phyloP scores from a whole-genome alignment of 495 filamentous ascomycete species.

The Margaritispora aquatica region DNA sequence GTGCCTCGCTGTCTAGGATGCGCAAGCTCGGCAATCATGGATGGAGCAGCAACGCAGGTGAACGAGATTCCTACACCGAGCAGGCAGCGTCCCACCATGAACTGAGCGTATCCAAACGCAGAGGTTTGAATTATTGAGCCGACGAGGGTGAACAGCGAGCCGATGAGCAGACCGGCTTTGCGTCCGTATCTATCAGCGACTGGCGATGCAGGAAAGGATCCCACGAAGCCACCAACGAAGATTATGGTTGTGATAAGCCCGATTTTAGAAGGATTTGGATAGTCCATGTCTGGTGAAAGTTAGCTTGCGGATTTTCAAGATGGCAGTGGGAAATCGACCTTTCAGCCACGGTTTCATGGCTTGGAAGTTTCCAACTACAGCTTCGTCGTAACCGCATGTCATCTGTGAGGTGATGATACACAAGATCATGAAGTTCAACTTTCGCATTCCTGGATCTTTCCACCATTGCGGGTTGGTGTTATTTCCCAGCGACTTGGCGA shows the following conservation, averaged over 20 bases:
- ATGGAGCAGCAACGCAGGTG: constrained; percentile 22
- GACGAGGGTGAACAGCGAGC: constrained; percentile 39
- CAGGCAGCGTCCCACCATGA: constrained; percentile 66
- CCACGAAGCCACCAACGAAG: constrained; percentile 43
- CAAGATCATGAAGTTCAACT: neutral
- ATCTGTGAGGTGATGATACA: constrained; percentile 7
- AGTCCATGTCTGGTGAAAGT: neutral
- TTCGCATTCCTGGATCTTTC: constrained; percentile 2
- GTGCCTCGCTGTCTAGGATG: constrained; percentile 61
- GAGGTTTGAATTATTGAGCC: constrained; percentile 39
- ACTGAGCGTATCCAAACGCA: constrained; percentile 29
- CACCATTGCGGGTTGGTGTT: constrained; percentile 10
- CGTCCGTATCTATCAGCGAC: constrained; percentile 31
- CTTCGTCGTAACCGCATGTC: constrained; percentile 8
- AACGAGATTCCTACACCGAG: constrained; percentile 54
- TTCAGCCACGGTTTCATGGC: constrained; percentile 8
- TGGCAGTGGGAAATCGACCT: neutral
- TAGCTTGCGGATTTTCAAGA: neutral
- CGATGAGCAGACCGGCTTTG: constrained; percentile 42
- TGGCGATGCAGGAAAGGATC: neutral
- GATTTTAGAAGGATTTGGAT: constrained; percentile 15
- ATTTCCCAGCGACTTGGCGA: constrained; percentile 3
- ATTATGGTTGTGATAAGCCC: constrained; percentile 52
- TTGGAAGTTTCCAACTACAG: constrained; percentile 1
- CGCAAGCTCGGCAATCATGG: constrained; percentile 48